A percentile compares a stretch with the other conserved stretches of the same genome.
Conservation (phyloP, 306 rosid genomes). For the Lupinus albus region DNA sequence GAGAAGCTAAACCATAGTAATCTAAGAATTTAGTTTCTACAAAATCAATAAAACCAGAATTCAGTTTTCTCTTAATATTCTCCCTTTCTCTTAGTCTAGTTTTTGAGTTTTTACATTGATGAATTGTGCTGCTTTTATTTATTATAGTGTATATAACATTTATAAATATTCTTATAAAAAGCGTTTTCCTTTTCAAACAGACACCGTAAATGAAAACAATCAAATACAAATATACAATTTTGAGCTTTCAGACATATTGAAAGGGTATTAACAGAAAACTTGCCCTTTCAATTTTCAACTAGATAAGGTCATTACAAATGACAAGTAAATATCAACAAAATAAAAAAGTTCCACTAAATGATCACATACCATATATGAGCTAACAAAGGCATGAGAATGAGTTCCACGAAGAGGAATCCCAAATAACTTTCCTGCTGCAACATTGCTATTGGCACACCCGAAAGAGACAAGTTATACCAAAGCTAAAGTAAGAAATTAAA, state of each 20-base stretch:
- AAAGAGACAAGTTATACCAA: conserved; percentile 35
- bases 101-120: too few relatives aligned
- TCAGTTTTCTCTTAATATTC: too few relatives aligned
- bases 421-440: conserved; percentile 94
- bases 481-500: conserved; percentile 16
- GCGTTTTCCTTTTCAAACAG: background rate
- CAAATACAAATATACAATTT: conserved; percentile 6
- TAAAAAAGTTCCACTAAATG: conserved; percentile 38
- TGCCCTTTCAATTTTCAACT: conserved; percentile 10
- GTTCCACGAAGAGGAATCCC: conserved; percentile 98
- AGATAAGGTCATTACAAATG: background rate
- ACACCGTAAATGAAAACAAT: conserved; percentile 1
- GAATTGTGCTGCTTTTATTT: background rate
- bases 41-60: too few relatives aligned
- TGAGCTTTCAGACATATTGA: background rate
- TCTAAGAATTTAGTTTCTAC: too few relatives aligned
- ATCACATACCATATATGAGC: conserved; percentile 90
- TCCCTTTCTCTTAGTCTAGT: too few relatives aligned
- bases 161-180: too few relatives aligned
- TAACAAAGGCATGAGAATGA: conserved; percentile 98
- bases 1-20: too few relatives aligned
- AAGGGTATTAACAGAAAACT: conserved; percentile 11
- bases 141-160: conserved; percentile 1
- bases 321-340: conserved; percentile 32
- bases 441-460: conserved; percentile 71